These are phyloP conservation scores for Trichoderma erinaceum DNA, from an alignment of 495 filamentous ascomycete species.

Conservation along the genomic window DNA sequence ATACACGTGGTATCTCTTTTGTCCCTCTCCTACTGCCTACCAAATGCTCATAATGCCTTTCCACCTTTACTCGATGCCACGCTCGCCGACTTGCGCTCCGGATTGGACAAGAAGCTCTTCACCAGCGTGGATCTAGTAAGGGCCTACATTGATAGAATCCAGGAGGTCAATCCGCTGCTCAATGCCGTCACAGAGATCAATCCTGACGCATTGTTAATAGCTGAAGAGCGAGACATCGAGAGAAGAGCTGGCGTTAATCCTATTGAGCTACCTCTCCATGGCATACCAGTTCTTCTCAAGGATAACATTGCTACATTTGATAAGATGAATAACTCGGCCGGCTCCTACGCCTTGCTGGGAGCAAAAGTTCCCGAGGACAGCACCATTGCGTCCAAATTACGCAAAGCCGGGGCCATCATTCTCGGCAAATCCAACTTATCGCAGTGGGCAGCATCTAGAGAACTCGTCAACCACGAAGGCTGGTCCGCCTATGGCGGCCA, in stretches of 20 bases:
- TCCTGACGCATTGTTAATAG: slow-evolving; percentile 38
- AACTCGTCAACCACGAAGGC: slow-evolving; percentile 33
- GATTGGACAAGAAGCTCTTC: slow-evolving; percentile 48
- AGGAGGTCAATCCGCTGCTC: slow-evolving; percentile 36
- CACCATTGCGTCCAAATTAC: slow-evolving; percentile 40
- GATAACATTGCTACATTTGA: slow-evolving; percentile 67
- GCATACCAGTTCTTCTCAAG: slow-evolving; percentile 63
- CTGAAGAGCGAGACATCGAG: slow-evolving; percentile 27
- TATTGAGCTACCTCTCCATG: slow-evolving; percentile 49
- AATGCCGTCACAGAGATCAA: slow-evolving; percentile 40
- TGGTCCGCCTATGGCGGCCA: slow-evolving; percentile 44
- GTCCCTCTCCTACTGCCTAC: neutral
- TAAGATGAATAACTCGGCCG: slow-evolving; percentile 54
- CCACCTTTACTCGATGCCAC: slow-evolving; percentile 30
- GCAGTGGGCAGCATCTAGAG: slow-evolving; percentile 39
- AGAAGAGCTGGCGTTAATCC: slow-evolving; percentile 21
- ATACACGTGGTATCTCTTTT: neutral
- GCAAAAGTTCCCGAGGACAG: slow-evolving; percentile 42
- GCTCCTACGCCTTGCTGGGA: slow-evolving; percentile 52
- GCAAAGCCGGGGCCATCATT: slow-evolving; percentile 45
- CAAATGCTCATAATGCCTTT: neutral
- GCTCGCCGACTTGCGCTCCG: slow-evolving; percentile 45
- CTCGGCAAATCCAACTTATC: slow-evolving; percentile 41
- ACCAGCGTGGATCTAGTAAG: slow-evolving; percentile 54
- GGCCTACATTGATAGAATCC: slow-evolving; percentile 37